Conservation (phyloP, 352 stramenopile genomes). For the Globisporangium okanoganense region DNA sequence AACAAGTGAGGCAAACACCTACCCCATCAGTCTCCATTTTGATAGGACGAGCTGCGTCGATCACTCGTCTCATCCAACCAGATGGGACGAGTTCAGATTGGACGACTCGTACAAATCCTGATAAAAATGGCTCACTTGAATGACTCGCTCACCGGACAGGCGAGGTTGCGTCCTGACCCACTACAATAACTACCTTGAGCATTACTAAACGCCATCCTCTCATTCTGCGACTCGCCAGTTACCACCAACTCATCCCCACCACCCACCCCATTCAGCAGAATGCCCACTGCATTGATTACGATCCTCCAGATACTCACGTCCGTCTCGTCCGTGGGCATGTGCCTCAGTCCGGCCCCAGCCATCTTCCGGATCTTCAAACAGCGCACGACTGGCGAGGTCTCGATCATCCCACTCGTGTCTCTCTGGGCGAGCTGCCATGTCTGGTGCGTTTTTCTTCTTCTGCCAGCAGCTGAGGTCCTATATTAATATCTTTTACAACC, state of each 20-base stretch:
- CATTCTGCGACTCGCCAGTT: not conserved
- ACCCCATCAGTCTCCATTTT: too few species aligned
- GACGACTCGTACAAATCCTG: too few species aligned
- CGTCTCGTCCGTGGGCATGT: conserved; percentile 5
- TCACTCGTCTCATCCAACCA: too few species aligned
- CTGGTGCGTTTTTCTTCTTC: conserved; percentile 1
- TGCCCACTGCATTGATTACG: not conserved
- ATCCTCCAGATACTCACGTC: conserved; percentile 9
- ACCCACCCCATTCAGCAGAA: not conserved
- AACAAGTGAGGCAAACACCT: too few species aligned
- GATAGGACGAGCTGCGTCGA: too few species aligned
- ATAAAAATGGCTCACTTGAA: too few species aligned
- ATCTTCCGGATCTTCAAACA: conserved; percentile 4
- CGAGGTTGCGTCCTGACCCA: too few species aligned
- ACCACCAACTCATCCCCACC: not conserved
- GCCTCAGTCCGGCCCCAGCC: conserved; percentile 5
- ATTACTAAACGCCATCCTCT: not conserved
- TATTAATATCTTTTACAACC: too few species aligned
- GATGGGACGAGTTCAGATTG: too few species aligned
- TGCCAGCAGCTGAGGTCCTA: too few species aligned
- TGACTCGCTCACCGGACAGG: too few species aligned
- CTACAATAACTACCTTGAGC: too few species aligned
- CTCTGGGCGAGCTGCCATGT: conserved; percentile 8
- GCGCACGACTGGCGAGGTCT: not conserved
- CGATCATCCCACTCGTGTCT: conserved; percentile 13